Evolutionary conservation across 306 rosid species (phyloP).

Genomic region (Datisca glomerata): DNA sequence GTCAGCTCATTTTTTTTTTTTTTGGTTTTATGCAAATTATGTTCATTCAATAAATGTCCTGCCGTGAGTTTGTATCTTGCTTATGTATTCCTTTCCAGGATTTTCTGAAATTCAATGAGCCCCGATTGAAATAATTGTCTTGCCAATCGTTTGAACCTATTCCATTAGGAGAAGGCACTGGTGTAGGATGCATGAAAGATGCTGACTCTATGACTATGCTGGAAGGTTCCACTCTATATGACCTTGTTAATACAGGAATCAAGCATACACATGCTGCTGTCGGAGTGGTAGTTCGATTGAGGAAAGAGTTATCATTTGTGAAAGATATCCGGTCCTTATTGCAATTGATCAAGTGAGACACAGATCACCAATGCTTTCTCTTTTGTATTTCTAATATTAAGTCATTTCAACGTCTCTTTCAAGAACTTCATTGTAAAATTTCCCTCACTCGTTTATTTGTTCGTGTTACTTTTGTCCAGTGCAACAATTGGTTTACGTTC

Average conservation of each 20-base stretch:
- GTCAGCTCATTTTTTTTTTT: too few species aligned
- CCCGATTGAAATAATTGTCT: slow-evolving; percentile 37
- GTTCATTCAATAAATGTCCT: too few species aligned
- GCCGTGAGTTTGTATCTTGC: slow-evolving; percentile 5
- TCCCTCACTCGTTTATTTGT: slow-evolving; percentile 11
- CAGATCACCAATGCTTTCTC: slow-evolving; percentile 1
- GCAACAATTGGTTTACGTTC: slow-evolving; percentile 95
- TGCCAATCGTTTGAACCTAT: slow-evolving; percentile 78
- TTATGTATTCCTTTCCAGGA: slow-evolving; percentile 44
- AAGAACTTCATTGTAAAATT: not conserved
- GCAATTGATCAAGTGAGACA: slow-evolving; percentile 88
- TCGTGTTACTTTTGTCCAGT: slow-evolving; percentile 40
- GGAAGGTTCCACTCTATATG: slow-evolving; percentile 68
- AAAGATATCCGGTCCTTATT: slow-evolving; percentile 80
- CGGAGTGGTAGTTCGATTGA: slow-evolving; percentile 81
- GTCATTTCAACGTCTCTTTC: not conserved
- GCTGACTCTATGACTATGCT: slow-evolving; percentile 63
- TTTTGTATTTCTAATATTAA: not conserved
- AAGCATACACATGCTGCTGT: slow-evolving; percentile 88
- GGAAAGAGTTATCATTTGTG: slow-evolving; percentile 88
- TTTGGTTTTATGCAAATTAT: too few species aligned
- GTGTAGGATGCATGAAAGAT: slow-evolving; percentile 90
- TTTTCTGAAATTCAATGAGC: slow-evolving; percentile 72
- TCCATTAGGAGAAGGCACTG: slow-evolving; percentile 90
- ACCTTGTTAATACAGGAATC: slow-evolving; percentile 75